phyloP scores from a whole-genome alignment of 2,329 filamentous ascomycete genomes.

The Exophiala phaeomuriformis region DNA sequence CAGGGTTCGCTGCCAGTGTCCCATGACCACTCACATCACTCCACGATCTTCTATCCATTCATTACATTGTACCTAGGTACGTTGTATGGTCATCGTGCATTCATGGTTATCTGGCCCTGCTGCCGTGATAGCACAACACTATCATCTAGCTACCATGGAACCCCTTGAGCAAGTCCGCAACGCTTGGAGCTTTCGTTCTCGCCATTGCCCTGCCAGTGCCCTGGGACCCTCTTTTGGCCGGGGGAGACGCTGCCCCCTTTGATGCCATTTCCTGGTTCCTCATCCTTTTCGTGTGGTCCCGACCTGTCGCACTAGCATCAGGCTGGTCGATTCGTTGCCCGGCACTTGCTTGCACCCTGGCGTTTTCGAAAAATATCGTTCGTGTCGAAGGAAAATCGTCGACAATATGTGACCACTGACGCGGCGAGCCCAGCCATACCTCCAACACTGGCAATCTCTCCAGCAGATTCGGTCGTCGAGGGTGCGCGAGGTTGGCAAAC shows the following conservation, averaged over 20 bases:
- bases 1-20: not conserved
- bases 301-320: not conserved
- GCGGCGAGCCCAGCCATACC: conserved; percentile 22
- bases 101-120: not conserved
- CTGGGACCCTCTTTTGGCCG: conserved; percentile 13
- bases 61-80: not conserved
- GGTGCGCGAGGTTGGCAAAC: conserved; percentile 7
- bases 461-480: conserved; percentile 5
- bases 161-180: conserved; percentile 11
- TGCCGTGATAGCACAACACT: not conserved
- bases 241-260: conserved; percentile 12
- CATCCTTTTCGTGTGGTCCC: conserved; percentile 14
- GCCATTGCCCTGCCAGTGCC: not conserved
- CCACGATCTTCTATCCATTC: not conserved
- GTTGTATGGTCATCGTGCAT: not conserved
- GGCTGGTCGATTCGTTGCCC: not conserved
- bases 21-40: not conserved
- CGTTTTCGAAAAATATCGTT: conserved; percentile 26
- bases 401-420: conserved; percentile 25
- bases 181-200: conserved; percentile 7
- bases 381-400: conserved; percentile 27
- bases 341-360: conserved; percentile 7
- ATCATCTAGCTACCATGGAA: conserved; percentile 4
- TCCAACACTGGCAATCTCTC: conserved; percentile 23
- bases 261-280: conserved; percentile 10